Evolutionary conservation across 352 stramenopile species (phyloP).

Genomic region (Globisporangium paddicum): DNA sequence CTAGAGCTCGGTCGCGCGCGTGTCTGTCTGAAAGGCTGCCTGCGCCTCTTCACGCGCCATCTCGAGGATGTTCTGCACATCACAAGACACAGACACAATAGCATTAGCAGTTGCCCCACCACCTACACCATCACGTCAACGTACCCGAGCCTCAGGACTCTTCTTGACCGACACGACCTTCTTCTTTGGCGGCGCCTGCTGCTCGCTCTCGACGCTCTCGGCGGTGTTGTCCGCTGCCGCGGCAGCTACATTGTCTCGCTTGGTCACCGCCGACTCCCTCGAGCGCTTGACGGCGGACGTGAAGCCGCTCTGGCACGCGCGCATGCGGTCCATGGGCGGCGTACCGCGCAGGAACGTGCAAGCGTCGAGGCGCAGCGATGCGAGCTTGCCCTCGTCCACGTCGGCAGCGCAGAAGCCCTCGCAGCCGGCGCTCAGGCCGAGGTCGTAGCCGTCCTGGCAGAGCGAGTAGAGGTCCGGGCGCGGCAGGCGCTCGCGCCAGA

Average conservation of each 20-base stretch:
- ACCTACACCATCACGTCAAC: not conserved
- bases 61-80: constrained; percentile 34
- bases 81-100: constrained; percentile 6
- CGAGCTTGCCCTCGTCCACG: constrained; percentile 20
- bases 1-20: constrained; percentile 25
- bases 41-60: constrained; percentile 33
- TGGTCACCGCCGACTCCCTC: constrained; percentile 16
- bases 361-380: constrained; percentile 38
- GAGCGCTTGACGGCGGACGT: constrained; percentile 28
- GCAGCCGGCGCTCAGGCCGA: constrained; percentile 29
- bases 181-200: constrained; percentile 4
- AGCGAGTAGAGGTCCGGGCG: constrained; percentile 50
- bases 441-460: constrained; percentile 41
- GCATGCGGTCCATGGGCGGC: constrained; percentile 32
- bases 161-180: constrained; percentile 37
- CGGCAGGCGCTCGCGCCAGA: constrained; percentile 37
- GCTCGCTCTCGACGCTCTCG: constrained; percentile 2
- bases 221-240: not conserved
- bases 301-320: constrained; percentile 40
- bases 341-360: constrained; percentile 33
- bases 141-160: constrained; percentile 15
- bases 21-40: constrained; percentile 20
- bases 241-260: not conserved
- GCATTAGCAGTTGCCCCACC: not conserved
- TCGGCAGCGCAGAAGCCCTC: constrained; percentile 26